Evolutionary conservation across 306 rosid species (phyloP), one percentile per base, ranked within the genome.

Genomic region (Cicer judaicum): DNA sequence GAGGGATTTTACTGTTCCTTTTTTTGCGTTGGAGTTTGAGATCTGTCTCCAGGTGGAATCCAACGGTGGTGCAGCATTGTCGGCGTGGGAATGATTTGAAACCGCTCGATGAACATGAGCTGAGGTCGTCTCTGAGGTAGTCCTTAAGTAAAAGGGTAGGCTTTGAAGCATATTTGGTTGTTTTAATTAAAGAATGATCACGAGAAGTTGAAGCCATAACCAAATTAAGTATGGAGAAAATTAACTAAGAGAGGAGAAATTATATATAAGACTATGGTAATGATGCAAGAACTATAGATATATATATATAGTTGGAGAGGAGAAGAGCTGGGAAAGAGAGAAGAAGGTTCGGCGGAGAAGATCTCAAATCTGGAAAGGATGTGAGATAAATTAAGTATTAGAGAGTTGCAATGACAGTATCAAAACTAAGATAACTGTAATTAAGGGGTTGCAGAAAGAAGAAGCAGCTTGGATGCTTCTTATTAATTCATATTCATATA

Each of bases 31-130:
- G 13, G 8, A 18, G 39, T 40, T 73, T 10, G 14, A 19, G 55
- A 79, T 79, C 79, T 47, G 67, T 74, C 18, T 70, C 72, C 12
- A 3, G 7, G 5, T 46, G 12, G 41, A 80, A 80, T 77, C 81
- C 66, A 0, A 81, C 78, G 59, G 75, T 71, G 43, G 78, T 47
- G 90, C 96, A 89, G 87, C 95, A 93, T 49, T 83, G 91, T 39
- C 89, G 78, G 21, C 97, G 90, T 0, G 97, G 93, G 16, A 93
- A 78, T 8, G 96, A 88, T 69, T 84, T 87, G 89, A 91, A 91
- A 41, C 94, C 94, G 83, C 74, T 87, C 47, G 97, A 91, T 69
- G 98, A 90, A 72, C 88, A 86, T 5, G 97, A 93, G 41, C 96
- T 78, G 1, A 87, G 76, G 64, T 93, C 95, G 50, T 93, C 97